Evolutionary conservation across 2,329 filamentous ascomycete species (phyloP).

Genomic region (Endoconidiophora laricicola): DNA sequence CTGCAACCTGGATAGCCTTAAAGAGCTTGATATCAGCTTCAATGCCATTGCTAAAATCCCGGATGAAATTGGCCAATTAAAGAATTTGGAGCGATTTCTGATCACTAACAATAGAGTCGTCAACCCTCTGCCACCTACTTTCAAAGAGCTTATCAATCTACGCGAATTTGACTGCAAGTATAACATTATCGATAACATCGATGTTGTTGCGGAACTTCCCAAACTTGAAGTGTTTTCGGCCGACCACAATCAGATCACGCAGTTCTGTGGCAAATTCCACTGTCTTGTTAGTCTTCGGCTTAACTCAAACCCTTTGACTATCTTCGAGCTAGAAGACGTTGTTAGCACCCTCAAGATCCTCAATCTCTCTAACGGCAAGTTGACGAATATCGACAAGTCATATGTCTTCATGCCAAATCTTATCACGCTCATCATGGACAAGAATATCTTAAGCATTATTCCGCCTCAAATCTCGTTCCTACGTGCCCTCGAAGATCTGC

Average conservation of each 20-base stretch:
- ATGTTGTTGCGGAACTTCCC: conserved; percentile 69
- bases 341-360: conserved; percentile 71
- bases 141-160: conserved; percentile 58
- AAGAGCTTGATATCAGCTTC: conserved; percentile 93
- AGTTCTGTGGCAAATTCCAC: conserved; percentile 77
- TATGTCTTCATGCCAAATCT: conserved; percentile 79
- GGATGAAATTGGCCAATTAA: conserved; percentile 59
- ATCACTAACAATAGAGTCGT: conserved; percentile 87
- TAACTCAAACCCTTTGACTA: conserved; percentile 89
- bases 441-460: conserved; percentile 87
- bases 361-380: conserved; percentile 79
- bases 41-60: conserved; percentile 72
- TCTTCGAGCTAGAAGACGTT: conserved; percentile 65
- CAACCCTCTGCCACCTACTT: conserved; percentile 55
- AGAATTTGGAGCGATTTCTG: conserved; percentile 71
- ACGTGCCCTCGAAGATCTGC: conserved; percentile 73
- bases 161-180: conserved; percentile 91
- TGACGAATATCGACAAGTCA: conserved; percentile 75
- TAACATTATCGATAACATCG: conserved; percentile 76
- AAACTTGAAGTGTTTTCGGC: conserved; percentile 76
- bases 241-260: conserved; percentile 83
- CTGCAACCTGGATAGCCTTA: conserved; percentile 63
- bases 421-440: conserved; percentile 76
- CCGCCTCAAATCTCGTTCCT: conserved; percentile 74
- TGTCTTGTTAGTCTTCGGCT: conserved; percentile 70